Conservation (phyloP, 2,329 filamentous ascomycete genomes). For the Monosporascus cannonballus region DNA sequence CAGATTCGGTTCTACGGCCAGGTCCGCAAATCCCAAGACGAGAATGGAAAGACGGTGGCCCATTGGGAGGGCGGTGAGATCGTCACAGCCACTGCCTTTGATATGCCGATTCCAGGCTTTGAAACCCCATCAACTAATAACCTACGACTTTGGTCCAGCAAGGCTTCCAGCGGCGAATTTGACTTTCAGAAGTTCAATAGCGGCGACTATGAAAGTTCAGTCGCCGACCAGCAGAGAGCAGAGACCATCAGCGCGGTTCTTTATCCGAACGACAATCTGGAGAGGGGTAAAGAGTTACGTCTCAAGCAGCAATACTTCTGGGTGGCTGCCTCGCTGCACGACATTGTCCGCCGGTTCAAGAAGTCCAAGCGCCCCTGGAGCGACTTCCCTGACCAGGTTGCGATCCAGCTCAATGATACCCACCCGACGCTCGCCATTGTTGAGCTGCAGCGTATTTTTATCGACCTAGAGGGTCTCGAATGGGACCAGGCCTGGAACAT, state of each 20-base stretch:
- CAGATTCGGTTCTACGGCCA: slow-evolving; percentile 89
- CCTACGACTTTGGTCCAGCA: slow-evolving; percentile 93
- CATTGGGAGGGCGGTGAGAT: slow-evolving; percentile 92
- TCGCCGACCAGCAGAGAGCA: slow-evolving; percentile 96
- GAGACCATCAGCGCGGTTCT: slow-evolving; percentile 97
- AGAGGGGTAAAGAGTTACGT: slow-evolving; percentile 92
- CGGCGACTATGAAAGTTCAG: slow-evolving; percentile 95
- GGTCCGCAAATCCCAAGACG: slow-evolving; percentile 69
- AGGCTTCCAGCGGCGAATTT: slow-evolving; percentile 93
- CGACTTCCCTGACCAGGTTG: slow-evolving; percentile 89
- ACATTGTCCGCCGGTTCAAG: slow-evolving; percentile 97
- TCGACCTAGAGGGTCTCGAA: slow-evolving; percentile 83
- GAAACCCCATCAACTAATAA: slow-evolving; percentile 91
- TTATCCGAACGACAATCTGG: slow-evolving; percentile 96
- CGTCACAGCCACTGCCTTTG: slow-evolving; percentile 87
- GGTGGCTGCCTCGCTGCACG: slow-evolving; percentile 93
- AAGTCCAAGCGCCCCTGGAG: slow-evolving; percentile 88
- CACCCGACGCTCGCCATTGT: slow-evolving; percentile 95
- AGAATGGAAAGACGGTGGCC: slow-evolving; percentile 66
- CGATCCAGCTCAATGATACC: slow-evolving; percentile 97
- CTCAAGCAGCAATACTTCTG: slow-evolving; percentile 99
- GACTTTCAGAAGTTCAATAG: slow-evolving; percentile 99
- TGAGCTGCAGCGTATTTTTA: slow-evolving; percentile 85
- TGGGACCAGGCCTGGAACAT: slow-evolving; percentile 92
- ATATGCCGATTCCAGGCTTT: slow-evolving; percentile 88